Conservation (phyloP, 306 rosid species). For the Rubus idaeus region DNA sequence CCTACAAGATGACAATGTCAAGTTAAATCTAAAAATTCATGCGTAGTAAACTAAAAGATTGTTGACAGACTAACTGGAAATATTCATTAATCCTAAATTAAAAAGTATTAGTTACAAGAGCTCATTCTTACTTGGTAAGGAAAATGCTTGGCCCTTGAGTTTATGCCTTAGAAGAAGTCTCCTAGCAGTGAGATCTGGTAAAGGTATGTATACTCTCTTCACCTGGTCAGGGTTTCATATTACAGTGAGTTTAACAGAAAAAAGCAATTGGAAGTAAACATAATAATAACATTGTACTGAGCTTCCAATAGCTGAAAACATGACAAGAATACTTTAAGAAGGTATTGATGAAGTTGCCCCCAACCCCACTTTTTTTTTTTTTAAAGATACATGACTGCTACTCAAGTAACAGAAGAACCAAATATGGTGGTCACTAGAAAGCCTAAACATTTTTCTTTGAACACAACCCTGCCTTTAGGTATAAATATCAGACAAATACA, state of each 20-base stretch:
- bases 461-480: neutral
- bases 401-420: slow-evolving; percentile 8
- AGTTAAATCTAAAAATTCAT: neutral
- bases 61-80: neutral
- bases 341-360: neutral
- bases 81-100: neutral
- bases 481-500: neutral
- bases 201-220: slow-evolving; percentile 86
- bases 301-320: slow-evolving; percentile 8
- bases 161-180: slow-evolving; percentile 69
- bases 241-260: slow-evolving; percentile 23
- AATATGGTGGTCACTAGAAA: neutral
- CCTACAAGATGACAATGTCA: neutral
- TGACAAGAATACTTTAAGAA: neutral
- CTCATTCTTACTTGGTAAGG: slow-evolving; percentile 77
- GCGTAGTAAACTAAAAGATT: neutral
- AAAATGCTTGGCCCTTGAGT: slow-evolving; percentile 94
- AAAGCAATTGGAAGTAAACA: slow-evolving; percentile 5
- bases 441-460: neutral
- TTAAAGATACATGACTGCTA: neutral
- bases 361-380: neutral
- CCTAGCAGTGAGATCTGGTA: slow-evolving; percentile 79
- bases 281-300: slow-evolving; percentile 5
- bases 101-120: slow-evolving; percentile 17
- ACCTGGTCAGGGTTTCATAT: slow-evolving; percentile 54